Conservation (phyloP, 345 rosid species). For the Citrus cavaleriei region DNA sequence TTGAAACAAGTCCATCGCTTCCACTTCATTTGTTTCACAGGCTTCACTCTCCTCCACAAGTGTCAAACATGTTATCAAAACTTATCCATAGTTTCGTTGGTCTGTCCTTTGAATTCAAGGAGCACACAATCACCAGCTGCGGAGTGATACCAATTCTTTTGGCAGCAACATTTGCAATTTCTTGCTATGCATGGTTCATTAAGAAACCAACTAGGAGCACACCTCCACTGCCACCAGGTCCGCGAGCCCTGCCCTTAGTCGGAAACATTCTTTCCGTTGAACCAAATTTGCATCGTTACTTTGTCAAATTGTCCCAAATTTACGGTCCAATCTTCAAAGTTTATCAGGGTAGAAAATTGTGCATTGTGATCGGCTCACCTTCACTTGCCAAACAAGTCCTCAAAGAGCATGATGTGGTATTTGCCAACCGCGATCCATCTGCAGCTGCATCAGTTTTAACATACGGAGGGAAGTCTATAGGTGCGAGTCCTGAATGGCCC, state of each 20-base stretch:
- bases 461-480: conserved; percentile 22
- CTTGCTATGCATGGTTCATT: too few relatives aligned
- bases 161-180: too few relatives aligned
- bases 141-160: too few relatives aligned
- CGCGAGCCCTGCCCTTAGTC: conserved; percentile 20
- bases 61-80: too few relatives aligned
- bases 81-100: too few relatives aligned
- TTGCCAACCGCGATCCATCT: conserved; percentile 26
- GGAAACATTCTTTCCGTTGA: conserved; percentile 23
- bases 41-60: too few relatives aligned
- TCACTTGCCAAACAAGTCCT: conserved; percentile 15
- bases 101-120: too few relatives aligned
- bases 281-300: conserved; percentile 22
- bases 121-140: conserved; percentile 14
- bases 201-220: too few relatives aligned
- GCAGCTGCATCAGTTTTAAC: not conserved
- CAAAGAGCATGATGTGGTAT: conserved; percentile 18
- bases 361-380: conserved; percentile 19
- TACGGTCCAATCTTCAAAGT: conserved; percentile 30
- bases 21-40: too few relatives aligned
- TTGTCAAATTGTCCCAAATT: conserved; percentile 2
- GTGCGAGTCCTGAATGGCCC: conserved; percentile 13
- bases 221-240: too few relatives aligned
- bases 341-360: conserved; percentile 20
- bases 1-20: too few relatives aligned